Evolutionary conservation across 768 basidiomycete genomes (phyloP).

Genomic region (Leucocoprinus leucothites): DNA sequence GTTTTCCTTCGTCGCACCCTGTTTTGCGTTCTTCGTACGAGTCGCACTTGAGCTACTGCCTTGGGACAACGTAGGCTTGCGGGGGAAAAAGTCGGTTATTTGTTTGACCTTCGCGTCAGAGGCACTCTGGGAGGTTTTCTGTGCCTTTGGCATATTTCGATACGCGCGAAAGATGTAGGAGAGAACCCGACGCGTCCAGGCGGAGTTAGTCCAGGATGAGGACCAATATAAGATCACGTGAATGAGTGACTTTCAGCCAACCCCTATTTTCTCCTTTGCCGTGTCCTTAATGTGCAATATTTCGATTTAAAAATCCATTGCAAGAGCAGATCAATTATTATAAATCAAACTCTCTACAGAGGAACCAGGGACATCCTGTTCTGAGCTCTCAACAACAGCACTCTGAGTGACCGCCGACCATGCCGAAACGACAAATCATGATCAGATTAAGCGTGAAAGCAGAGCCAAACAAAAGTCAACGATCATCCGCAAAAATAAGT

Average conservation of each 20-base stretch:
- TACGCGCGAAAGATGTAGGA: neutral
- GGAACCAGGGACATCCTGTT: too few relatives aligned
- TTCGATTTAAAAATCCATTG: too few relatives aligned
- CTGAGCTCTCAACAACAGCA: too few relatives aligned
- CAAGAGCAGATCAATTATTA: too few relatives aligned
- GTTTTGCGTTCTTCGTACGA: neutral
- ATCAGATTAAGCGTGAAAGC: too few relatives aligned
- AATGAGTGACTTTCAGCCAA: neutral
- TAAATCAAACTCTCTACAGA: too few relatives aligned
- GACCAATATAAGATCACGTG: conserved; percentile 8
- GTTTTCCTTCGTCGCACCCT: conserved; percentile 1
- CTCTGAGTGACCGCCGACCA: too few relatives aligned
- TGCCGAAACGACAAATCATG: too few relatives aligned
- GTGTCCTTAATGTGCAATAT: too few relatives aligned
- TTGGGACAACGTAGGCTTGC: conserved; percentile 1
- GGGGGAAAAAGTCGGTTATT: conserved; percentile 12
- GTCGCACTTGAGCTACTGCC: neutral
- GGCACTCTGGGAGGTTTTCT: conserved; percentile 4
- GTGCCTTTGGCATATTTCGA: conserved; percentile 7
- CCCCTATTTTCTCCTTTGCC: too few relatives aligned
- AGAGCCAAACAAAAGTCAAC: too few relatives aligned
- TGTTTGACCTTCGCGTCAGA: conserved; percentile 5
- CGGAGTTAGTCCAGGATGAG: neutral
- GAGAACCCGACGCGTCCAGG: conserved; percentile 1
- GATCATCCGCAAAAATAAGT: too few relatives aligned